A percentile compares a stretch with the other conserved stretches of the same genome.
Conservation (phyloP, 768 basidiomycete genomes). For the Mycena indigotica region DNA sequence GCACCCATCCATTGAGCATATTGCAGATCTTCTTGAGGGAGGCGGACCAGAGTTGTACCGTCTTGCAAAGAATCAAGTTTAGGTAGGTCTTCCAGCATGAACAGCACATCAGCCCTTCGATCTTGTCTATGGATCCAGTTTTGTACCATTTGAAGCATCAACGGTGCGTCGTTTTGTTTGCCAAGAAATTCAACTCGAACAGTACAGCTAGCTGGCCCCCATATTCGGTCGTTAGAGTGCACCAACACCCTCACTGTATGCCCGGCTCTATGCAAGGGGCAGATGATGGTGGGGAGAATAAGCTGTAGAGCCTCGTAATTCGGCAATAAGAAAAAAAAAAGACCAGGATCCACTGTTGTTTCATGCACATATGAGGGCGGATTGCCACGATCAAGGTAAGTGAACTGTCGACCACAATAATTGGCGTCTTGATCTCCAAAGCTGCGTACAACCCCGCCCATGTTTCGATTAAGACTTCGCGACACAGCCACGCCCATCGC, state of each 20-base stretch:
- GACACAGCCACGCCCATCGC: conserved; percentile 20
- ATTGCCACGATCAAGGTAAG: conserved; percentile 17
- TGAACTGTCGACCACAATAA: conserved; percentile 9
- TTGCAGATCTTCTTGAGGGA: conserved; percentile 52
- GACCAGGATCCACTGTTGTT: conserved; percentile 16
- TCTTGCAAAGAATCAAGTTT: conserved; percentile 25
- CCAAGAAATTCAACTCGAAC: conserved; percentile 21
- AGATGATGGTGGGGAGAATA: conserved; percentile 36
- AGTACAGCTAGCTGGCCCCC: conserved; percentile 16
- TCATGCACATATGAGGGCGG: not conserved
- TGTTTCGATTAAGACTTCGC: conserved; percentile 25
- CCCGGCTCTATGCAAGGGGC: conserved; percentile 35
- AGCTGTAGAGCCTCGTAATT: conserved; percentile 33
- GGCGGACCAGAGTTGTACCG: conserved; percentile 39
- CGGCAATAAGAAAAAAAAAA: conserved; percentile 40
- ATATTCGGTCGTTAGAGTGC: conserved; percentile 23
- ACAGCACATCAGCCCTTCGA: conserved; percentile 33
- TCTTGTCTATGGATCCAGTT: conserved; percentile 36
- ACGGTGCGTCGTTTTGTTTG: not conserved
- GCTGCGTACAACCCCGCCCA: conserved; percentile 21
- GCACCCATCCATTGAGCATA: conserved; percentile 65
- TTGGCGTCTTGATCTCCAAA: conserved; percentile 17
- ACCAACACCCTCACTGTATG: conserved; percentile 35
- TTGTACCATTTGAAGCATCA: conserved; percentile 13
- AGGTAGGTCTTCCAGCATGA: conserved; percentile 34